phyloP scores from a whole-genome alignment of 202 grass and related monocot genomes.

The Schoenoplectus tabernaemontani region DNA sequence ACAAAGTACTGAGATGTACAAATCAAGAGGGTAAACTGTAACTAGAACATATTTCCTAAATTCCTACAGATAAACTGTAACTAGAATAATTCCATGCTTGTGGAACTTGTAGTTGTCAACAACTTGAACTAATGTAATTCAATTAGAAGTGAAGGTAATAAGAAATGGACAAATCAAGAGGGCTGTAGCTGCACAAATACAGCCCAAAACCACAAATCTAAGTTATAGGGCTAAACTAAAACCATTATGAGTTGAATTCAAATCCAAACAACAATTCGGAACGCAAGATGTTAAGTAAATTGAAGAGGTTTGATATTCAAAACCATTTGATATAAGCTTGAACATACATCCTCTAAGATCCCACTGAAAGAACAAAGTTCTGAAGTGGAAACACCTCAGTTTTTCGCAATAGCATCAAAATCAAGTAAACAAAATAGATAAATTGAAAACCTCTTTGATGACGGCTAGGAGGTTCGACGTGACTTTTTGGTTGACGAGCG shows the following conservation, averaged over 20 bases:
- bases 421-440: neutral
- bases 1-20: neutral
- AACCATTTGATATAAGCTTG: neutral
- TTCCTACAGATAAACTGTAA: neutral
- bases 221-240: neutral
- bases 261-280: neutral
- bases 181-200: neutral
- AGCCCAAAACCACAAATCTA: neutral
- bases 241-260: neutral
- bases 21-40: neutral
- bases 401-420: neutral
- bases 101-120: neutral
- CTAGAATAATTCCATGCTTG: neutral
- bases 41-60: neutral
- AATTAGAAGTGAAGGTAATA: neutral
- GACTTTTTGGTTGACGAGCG: conserved; percentile 39
- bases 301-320: neutral
- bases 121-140: neutral
- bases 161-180: neutral
- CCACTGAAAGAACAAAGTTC: neutral
- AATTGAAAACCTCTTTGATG: conserved; percentile 27
- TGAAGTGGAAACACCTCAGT: neutral
- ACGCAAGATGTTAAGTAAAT: neutral
- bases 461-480: conserved; percentile 36
- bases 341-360: neutral